Percentiles rank a stretch among this genome's conserved stretches.
Evolutionary conservation across 371 early-diverging fungal genomes (phyloP).

Genomic region (Zychaea mexicana): DNA sequence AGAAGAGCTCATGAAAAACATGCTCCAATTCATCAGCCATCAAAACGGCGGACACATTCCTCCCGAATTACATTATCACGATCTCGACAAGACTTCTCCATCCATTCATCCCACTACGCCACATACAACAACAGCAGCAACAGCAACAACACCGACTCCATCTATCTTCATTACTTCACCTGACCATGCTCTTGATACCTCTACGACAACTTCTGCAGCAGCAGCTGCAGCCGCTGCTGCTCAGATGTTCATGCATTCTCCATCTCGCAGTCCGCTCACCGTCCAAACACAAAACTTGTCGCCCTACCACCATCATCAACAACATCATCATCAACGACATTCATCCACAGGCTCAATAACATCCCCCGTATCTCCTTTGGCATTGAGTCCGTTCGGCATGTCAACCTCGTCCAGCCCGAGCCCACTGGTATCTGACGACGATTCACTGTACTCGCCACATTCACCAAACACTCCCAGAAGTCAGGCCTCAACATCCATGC

Average conservation of each 20-base stretch:
- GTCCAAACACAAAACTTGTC: slow-evolving; percentile 24
- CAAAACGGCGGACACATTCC: slow-evolving; percentile 39
- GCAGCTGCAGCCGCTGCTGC: background rate
- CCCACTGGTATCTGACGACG: slow-evolving; percentile 31
- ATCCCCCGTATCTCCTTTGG: slow-evolving; percentile 11
- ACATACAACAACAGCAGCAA: slow-evolving; percentile 22
- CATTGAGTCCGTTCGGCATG: slow-evolving; percentile 10
- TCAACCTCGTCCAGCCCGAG: slow-evolving; percentile 19
- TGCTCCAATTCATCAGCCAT: slow-evolving; percentile 59
- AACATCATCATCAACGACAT: slow-evolving; percentile 6
- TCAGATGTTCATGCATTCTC: background rate
- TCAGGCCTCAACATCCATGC: slow-evolving; percentile 5
- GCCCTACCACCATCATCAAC: slow-evolving; percentile 8
- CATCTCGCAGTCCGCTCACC: slow-evolving; percentile 8
- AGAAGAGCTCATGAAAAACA: slow-evolving; percentile 58
- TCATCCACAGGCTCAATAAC: background rate
- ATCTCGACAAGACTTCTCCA: slow-evolving; percentile 27
- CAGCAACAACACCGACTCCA: slow-evolving; percentile 43
- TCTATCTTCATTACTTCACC: slow-evolving; percentile 66
- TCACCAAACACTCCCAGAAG: slow-evolving; percentile 24
- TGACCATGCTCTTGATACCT: slow-evolving; percentile 21
- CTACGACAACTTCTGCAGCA: background rate
- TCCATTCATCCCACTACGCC: slow-evolving; percentile 4
- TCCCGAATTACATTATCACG: slow-evolving; percentile 8
- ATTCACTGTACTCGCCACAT: slow-evolving; percentile 32